Base-by-base conservation (phyloP, 805 yeast species). In the Maudiozyma saulgeensis region DNA sequence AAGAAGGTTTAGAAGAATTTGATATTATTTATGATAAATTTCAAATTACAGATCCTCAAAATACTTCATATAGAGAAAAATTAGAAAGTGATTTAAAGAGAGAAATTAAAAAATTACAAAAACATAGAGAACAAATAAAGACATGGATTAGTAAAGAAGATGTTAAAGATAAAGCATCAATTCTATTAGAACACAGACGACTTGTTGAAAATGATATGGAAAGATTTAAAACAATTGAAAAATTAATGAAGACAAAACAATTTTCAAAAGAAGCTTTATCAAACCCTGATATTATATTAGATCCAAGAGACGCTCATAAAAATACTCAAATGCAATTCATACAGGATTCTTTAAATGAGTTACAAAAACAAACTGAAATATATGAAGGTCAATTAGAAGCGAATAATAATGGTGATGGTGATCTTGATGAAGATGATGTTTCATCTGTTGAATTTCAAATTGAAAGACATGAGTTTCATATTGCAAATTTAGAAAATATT, bases 51-150 rank as follows among this genome's bases (percentile, higher is more conserved):
- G 90, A 88, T 54, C 60, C 68, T 4, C 51, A 56, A 21, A 84
- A 84, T 58, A 84, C 80, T 55, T 81, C 96, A 2, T 96, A 90
- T 65, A 86, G 91, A 70, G 98, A 91, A 65, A 91, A 91, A 67
- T 75, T 93, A 51, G 99, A 93, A 66, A 77, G 81, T 52, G 99
- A 91, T 64, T 74, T 91, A 63, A 90, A 93, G 70, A 83, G 93
- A 60, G 98, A 93, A 67, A 90, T 93, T 68, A 91, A 93, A 68
- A 91, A 89, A 67, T 75, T 91, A 50, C 99, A 91, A 65, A 80
- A 96, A 64, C 81, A 84, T 58, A 78, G 98, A 64, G 99, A 91
- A 67, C 98, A 89, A 70, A 87, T 91, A 59, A 91, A 91, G 70
- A 85, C 86, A 50, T 91, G 99, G 99, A 70, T 89, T 64, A 80